These are phyloP conservation scores for Umbelopsis sp. DNA, from an alignment of 371 early-diverging fungal species.

Conservation along the genomic window DNA sequence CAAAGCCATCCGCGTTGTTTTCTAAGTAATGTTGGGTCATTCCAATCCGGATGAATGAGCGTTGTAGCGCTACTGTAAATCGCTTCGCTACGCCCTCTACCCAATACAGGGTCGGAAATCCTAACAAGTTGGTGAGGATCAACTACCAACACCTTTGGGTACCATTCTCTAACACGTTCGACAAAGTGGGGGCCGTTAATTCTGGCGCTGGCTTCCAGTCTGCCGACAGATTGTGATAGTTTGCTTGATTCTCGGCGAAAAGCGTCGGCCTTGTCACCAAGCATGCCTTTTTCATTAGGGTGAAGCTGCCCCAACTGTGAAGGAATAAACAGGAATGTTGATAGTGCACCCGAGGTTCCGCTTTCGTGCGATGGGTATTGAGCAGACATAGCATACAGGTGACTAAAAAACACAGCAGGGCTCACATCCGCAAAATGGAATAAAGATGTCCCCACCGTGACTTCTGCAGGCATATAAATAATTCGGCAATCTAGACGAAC, in stretches of 20 bases:
- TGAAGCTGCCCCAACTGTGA: slow-evolving; percentile 19
- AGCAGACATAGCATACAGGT: slow-evolving; percentile 15
- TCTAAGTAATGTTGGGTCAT: not conserved
- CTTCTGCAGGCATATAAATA: not conserved
- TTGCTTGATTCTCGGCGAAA: not conserved
- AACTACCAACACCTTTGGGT: slow-evolving; percentile 2
- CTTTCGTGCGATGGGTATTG: slow-evolving; percentile 8
- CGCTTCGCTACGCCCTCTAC: not conserved
- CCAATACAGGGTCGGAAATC: not conserved
- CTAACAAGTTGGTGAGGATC: not conserved
- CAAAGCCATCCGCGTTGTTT: not conserved
- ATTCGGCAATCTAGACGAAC: slow-evolving; percentile 13
- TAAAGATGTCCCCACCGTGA: not conserved
- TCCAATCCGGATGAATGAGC: slow-evolving; percentile 8
- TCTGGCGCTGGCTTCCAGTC: not conserved
- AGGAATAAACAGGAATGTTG: slow-evolving; percentile 11
- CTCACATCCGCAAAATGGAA: not conserved
- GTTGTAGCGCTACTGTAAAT: not conserved
- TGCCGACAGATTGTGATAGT: not conserved
- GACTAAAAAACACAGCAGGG: slow-evolving; percentile 13
- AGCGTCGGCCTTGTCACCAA: not conserved
- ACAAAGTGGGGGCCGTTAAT: slow-evolving; percentile 2
- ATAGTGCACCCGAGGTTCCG: not conserved
- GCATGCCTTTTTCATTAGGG: slow-evolving; percentile 8
- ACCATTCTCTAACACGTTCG: slow-evolving; percentile 11